phyloP scores from a whole-genome alignment of 208 protist species.

The Endotrypanum monterogeii region DNA sequence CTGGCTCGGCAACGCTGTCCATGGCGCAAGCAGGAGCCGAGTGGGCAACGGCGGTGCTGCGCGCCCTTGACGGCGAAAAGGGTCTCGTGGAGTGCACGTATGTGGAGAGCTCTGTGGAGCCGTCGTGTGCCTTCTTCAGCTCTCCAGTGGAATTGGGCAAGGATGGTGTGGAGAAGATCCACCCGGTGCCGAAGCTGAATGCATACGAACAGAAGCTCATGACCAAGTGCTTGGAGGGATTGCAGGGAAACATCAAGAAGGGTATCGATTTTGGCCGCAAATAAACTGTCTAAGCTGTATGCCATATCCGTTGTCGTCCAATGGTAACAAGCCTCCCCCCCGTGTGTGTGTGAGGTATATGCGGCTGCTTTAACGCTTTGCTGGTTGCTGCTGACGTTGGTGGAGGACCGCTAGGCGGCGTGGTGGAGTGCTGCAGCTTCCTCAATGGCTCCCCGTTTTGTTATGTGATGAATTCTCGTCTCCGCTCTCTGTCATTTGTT shows the following conservation, averaged over 20 bases:
- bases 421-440: too few relatives aligned
- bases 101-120: slow-evolving; percentile 64
- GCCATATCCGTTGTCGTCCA: too few relatives aligned
- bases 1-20: slow-evolving; percentile 79
- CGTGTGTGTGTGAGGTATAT: too few relatives aligned
- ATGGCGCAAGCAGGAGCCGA: slow-evolving; percentile 64
- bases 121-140: slow-evolving; percentile 70
- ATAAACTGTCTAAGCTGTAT: slow-evolving; percentile 13
- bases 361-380: not conserved
- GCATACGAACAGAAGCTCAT: slow-evolving; percentile 68
- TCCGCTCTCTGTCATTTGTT: too few relatives aligned
- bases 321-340: too few relatives aligned
- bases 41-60: slow-evolving; percentile 69
- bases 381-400: not conserved
- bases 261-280: slow-evolving; percentile 55
- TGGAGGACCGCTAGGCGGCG: too few relatives aligned
- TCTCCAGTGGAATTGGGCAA: slow-evolving; percentile 76
- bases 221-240: slow-evolving; percentile 72
- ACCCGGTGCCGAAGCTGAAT: slow-evolving; percentile 63
- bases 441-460: too few relatives aligned
- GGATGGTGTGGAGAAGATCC: slow-evolving; percentile 65
- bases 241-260: slow-evolving; percentile 88
- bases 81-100: slow-evolving; percentile 86
- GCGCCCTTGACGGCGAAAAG: slow-evolving; percentile 72
- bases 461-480: too few relatives aligned